A percentile compares a stretch with the other conserved stretches of the same genome.
Conservation (phyloP, 1,139 yeast genomes). For the Taphrina confusa region DNA sequence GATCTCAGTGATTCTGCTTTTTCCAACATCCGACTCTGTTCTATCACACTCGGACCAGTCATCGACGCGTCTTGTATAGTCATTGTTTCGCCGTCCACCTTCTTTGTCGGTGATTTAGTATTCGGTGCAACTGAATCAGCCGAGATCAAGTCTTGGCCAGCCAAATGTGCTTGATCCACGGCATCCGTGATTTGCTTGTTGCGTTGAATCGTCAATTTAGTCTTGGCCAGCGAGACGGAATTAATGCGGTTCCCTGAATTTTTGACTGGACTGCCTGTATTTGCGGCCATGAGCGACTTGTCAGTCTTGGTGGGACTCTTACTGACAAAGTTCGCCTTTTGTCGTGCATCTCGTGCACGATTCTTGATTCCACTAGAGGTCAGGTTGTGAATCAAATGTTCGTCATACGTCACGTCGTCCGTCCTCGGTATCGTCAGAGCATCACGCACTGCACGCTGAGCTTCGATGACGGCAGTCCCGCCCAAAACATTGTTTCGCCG, state of each 20-base stretch:
- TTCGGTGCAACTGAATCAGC: not conserved
- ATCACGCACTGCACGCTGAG: constrained; percentile 8
- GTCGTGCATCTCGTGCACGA: not conserved
- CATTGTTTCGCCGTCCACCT: not conserved
- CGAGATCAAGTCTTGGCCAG: constrained; percentile 6
- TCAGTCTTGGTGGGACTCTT: not conserved
- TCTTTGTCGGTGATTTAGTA: not conserved
- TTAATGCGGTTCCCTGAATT: not conserved
- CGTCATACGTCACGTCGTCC: constrained; percentile 9
- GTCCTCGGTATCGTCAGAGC: not conserved
- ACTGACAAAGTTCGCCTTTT: not conserved
- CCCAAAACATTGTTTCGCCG: not conserved
- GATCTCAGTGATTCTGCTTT: not conserved
- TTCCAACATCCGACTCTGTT: not conserved
- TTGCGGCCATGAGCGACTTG: not conserved
- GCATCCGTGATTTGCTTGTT: constrained; percentile 15
- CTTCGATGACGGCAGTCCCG: constrained; percentile 18
- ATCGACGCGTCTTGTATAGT: not conserved
- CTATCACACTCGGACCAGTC: not conserved
- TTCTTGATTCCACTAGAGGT: constrained; percentile 8
- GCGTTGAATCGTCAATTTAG: not conserved
- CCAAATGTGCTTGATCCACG: constrained; percentile 4
- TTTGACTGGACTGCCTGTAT: not conserved
- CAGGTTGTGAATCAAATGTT: constrained; percentile 7
- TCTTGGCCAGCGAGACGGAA: not conserved